These are phyloP conservation scores for Ustilago cynodontis DNA, from an alignment of 1,284 basidiomycete genomes.

Conservation along the genomic window DNA sequence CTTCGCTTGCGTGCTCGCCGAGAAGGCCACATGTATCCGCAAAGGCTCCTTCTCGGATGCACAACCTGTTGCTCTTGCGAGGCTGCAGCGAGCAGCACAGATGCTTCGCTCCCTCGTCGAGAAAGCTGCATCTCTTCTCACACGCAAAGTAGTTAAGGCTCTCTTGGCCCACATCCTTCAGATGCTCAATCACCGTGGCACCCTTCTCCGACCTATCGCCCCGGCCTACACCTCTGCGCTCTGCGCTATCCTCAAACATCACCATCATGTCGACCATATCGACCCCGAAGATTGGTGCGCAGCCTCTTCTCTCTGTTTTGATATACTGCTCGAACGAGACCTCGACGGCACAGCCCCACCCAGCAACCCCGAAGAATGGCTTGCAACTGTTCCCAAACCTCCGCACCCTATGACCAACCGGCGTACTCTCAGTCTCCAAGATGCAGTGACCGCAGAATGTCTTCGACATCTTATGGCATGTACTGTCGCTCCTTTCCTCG, in stretches of 20 bases:
- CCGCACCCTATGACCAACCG: not conserved
- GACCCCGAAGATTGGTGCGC: constrained; percentile 78
- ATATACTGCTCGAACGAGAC: constrained; percentile 46
- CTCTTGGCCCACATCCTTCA: constrained; percentile 79
- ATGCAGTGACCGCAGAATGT: constrained; percentile 50
- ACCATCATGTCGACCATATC: constrained; percentile 83
- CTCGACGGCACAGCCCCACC: constrained; percentile 13
- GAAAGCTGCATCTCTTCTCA: constrained; percentile 74
- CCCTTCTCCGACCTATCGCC: constrained; percentile 77
- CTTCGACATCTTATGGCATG: constrained; percentile 43
- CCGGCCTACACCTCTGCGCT: constrained; percentile 86
- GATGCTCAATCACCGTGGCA: constrained; percentile 75
- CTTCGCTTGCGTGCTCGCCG: constrained; percentile 77
- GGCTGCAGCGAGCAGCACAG: constrained; percentile 77
- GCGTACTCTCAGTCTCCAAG: constrained; percentile 48
- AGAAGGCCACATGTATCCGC: constrained; percentile 75
- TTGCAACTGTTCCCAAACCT: constrained; percentile 11
- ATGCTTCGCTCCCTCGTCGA: constrained; percentile 80
- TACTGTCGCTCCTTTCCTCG: constrained; percentile 46
- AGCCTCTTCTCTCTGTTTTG: constrained; percentile 79
- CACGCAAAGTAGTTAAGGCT: constrained; percentile 74
- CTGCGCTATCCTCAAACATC: constrained; percentile 76
- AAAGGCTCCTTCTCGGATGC: constrained; percentile 71
- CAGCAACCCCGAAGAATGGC: constrained; percentile 14
- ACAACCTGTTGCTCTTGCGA: constrained; percentile 73